Base-by-base conservation (phyloP, 2,329 filamentous ascomycete genomes). In the Clarireedia monteithiana region DNA sequence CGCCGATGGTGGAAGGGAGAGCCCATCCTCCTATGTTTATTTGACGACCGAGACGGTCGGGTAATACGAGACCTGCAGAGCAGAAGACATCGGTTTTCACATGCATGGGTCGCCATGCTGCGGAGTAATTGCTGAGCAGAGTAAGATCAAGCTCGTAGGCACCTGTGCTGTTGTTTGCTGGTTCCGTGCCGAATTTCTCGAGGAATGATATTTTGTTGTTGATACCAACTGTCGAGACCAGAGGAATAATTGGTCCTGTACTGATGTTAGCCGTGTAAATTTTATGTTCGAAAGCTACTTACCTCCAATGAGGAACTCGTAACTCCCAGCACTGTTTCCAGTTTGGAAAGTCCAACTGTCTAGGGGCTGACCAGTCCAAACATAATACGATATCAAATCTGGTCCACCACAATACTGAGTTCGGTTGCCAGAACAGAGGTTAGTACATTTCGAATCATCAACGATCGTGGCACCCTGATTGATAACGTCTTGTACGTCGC, bases 11-110 rank as follows among this genome's bases (percentile, higher is more conserved):
- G 0, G 82, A 83, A 42, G 79, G 74, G 4, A 77, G 75, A 10
- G 83, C 81, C 84, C 84, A 87, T n/a, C 84, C 83, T 48, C 84
- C 83, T 47, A 86, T 72, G 53, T 80, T 85, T 62, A 88, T 74
- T 66, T 85, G 81, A 14, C 84, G 77, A 2, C 79, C 84, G 36
- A 73, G 82, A 63, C 81, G 82, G 65, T 87, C 83, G 0, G 84
- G 84, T 23, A 88, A 74, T 1, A 80, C 82, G 3, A 86, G 67
- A 20, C 81, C 79, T 7, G 79, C 84, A 38, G 84, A 77, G 66
- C 85, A 88, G 69, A 88, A 88, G 15, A 87, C 75, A 60, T 88
- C 84, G 0, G 83, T 85, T 72, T 84, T 82, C 64, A 75, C 70
- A 53, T 84, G 78, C 77, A 86, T 81, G 9, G 76, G 70, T 36